Evolutionary conservation across 2,329 filamentous ascomycete genomes (phyloP), one percentile per base, ranked within the genome.

Genomic region (Metarhizium brunneum): DNA sequence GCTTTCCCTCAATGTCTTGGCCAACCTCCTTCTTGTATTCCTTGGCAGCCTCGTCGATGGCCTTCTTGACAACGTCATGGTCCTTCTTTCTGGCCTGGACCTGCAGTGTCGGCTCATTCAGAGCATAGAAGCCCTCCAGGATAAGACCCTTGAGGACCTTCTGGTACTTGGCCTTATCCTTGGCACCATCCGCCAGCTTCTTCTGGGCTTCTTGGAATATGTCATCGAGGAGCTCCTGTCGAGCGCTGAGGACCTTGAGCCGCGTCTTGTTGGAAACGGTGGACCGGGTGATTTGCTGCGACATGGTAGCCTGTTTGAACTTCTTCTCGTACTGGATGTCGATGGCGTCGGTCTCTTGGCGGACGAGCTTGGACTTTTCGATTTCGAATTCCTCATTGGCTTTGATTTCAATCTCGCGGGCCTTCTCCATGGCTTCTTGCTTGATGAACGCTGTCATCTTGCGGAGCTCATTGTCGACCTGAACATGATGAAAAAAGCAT

Each of bases 401-500:
- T 77, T 97, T 97, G 77, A 97, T 87, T 69, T 94, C 85, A 74
- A 99, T 97, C 76, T 99, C 94, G 71, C 88, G 88, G 66, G 91
- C 91, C 77, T 99, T 99, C 73, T 99, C 94, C 68, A 88, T 83
- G 57, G 94, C 94, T 79, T 99, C 94, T 78, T 97, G 94, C 74
- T 91, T 90, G 85, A 99, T 99, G 84, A 99, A 99, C 71, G 92
- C 92, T 58, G 94, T 97, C 94, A 99, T 99, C 84, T 99, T 99
- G 82, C 90, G 92, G 76, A 99, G 89, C 85, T 99, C 94, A 76
- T 90, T 86, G 76, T 89, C 86, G 82, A 99, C 94, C 91, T 97
- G 72, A 32, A 35, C 42, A 51, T 36, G 11, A 11, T 13, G 2
- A n/a, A n/a, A 11, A 8, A 25, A 25, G 25, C 25, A 25, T 25